phyloP scores from a whole-genome alignment of 805 yeast species.

The Blastobotrys americana region DNA sequence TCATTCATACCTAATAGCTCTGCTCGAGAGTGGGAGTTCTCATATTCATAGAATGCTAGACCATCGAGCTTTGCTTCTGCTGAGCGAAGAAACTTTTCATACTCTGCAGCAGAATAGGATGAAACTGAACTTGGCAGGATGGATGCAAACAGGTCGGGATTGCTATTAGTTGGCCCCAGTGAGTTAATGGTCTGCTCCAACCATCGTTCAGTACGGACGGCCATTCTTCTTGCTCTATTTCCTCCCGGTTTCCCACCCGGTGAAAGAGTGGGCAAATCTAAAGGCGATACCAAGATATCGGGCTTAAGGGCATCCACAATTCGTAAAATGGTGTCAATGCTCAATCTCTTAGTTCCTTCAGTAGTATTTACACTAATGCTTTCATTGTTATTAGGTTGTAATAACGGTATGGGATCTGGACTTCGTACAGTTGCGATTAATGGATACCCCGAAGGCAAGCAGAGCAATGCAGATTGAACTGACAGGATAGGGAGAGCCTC shows the following conservation, averaged over 20 bases:
- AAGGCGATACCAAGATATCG: constrained; percentile 32
- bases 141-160: constrained; percentile 24
- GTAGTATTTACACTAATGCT: constrained; percentile 30
- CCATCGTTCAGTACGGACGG: constrained; percentile 31
- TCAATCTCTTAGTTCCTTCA: constrained; percentile 31
- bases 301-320: constrained; percentile 23
- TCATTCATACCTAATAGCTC: constrained; percentile 10
- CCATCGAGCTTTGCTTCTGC: constrained; percentile 16
- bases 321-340: constrained; percentile 20
- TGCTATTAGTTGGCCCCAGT: constrained; percentile 7
- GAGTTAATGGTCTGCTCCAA: constrained; percentile 17
- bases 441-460: constrained; percentile 26
- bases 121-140: constrained; percentile 28
- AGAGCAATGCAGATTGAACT: constrained; percentile 15
- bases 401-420: constrained; percentile 25
- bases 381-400: constrained; percentile 31
- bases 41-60: constrained; percentile 10
- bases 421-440: constrained; percentile 27
- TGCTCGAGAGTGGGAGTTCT: constrained; percentile 1
- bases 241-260: constrained; percentile 29
- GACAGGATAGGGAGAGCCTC: constrained; percentile 11
- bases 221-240: constrained; percentile 33
- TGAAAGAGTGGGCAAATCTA: constrained; percentile 28
- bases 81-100: constrained; percentile 16
- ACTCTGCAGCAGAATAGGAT: constrained; percentile 17